Evolutionary conservation across 768 basidiomycete species (phyloP), one percentile per base, ranked within the genome.

Genomic region (Auriculariales sp.): DNA sequence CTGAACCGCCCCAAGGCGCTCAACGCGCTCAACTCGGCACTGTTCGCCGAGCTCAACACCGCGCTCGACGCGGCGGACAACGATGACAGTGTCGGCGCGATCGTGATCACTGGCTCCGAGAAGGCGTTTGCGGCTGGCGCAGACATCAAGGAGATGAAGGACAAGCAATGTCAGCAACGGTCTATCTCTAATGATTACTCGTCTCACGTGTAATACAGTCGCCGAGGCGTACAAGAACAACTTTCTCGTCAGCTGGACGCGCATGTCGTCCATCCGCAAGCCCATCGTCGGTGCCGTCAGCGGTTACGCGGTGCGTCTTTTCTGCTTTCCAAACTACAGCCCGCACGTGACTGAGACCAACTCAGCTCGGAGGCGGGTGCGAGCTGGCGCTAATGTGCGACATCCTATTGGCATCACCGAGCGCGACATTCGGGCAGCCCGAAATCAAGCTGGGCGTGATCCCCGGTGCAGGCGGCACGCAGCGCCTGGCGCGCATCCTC

Each of bases 131-230:
- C 69, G n/a, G 68, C 68, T 42, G 68, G 72, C 1, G 72, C 71
- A 3, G 72, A 73, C 56, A 72, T 73, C 65, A 73, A 72, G 58
- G 71, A 73, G 61, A 70, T 72, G 66, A 67, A 66, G 61, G 66
- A 66, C 55, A 68, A 68, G 59, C 55, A 44, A 25, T 58, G 30
- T 68, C 59, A 59, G 33, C 29, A 57, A 56, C 17, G 3, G 39
- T 44, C 6, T 36, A 7, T 36, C 6, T 7, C 14, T 36, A 17
- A n/a, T 24, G 3, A 36, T 27, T 32, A 32, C 7, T 32, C 31
- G n/a, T 32, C 31, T 32, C 15, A 32, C 31, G 7, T 7, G 15
- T 9, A 32, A 7, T 44, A 25, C 55, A 63, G 71, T 75, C 50
- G 62, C 72, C 29, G 58, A 66, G 28, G 71, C 68, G 14, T 75